Evolutionary conservation across 306 rosid genomes (phyloP).

Genomic region (Canavalia gladiata): DNA sequence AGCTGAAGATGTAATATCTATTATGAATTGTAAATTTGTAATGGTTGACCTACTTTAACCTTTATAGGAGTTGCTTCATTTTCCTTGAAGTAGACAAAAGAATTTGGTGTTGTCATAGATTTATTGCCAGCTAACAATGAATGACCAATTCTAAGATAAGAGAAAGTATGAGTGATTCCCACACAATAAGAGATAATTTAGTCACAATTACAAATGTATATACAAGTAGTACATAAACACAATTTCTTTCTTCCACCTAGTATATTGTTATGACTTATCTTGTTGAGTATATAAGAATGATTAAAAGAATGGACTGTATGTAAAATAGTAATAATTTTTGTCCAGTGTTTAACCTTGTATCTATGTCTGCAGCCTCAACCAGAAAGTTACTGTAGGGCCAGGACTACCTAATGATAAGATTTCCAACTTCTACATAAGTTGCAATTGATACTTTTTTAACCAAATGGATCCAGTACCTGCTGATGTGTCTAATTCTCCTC

Average conservation of each 20-base stretch:
- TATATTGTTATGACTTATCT: not conserved
- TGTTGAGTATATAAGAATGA: not conserved
- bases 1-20: not conserved
- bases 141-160: not conserved
- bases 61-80: constrained; percentile 4
- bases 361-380: constrained; percentile 49
- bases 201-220: not conserved
- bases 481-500: constrained; percentile 58
- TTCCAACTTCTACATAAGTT: constrained; percentile 48
- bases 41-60: not conserved
- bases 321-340: constrained; percentile 15
- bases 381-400: constrained; percentile 48
- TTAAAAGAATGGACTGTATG: not conserved
- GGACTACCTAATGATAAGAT: constrained; percentile 49
- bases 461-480: constrained; percentile 76
- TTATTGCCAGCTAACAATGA: not conserved
- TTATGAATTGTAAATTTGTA: constrained; percentile 2
- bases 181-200: constrained; percentile 3
- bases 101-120: not conserved
- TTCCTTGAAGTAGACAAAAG: not conserved
- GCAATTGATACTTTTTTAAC: constrained; percentile 40
- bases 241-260: constrained; percentile 17
- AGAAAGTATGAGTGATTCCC: not conserved
- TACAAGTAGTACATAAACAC: not conserved
- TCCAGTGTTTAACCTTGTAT: constrained; percentile 12